Evolutionary conservation across 1,284 basidiomycete genomes (phyloP).

Genomic region (Laetiporus sulphureus): DNA sequence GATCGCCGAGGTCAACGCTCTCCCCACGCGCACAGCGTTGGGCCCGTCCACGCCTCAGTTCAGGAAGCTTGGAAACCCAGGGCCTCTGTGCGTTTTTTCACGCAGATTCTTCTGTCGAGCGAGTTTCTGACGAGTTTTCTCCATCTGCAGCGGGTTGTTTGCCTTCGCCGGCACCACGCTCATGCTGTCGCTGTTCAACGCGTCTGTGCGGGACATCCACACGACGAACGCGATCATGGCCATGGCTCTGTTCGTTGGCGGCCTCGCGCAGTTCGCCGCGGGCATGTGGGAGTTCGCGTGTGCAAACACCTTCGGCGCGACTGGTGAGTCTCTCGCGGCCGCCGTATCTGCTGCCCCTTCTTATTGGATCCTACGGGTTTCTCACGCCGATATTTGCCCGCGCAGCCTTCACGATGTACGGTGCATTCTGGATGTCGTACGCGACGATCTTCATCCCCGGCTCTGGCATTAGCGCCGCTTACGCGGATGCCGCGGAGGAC

Average conservation of each 20-base stretch:
- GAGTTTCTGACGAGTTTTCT: neutral
- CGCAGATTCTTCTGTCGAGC: neutral
- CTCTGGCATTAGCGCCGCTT: conserved; percentile 52
- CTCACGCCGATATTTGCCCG: conserved; percentile 14
- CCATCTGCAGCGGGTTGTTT: conserved; percentile 51
- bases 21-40: conserved; percentile 6
- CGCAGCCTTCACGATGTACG: conserved; percentile 78
- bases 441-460: conserved; percentile 60
- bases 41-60: conserved; percentile 4
- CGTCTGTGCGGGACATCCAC: conserved; percentile 42
- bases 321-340: conserved; percentile 39
- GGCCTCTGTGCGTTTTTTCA: conserved; percentile 23
- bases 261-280: conserved; percentile 71
- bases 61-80: conserved; percentile 20
- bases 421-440: conserved; percentile 82
- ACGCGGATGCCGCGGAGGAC: conserved; percentile 34
- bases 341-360: neutral
- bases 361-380: neutral
- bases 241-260: conserved; percentile 80
- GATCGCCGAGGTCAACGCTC: conserved; percentile 7
- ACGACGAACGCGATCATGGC: conserved; percentile 75
- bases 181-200: conserved; percentile 64
- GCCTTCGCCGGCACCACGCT: conserved; percentile 72
- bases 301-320: conserved; percentile 66
- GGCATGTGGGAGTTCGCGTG: conserved; percentile 81